phyloP scores from a whole-genome alignment of 805 yeast genomes.

The Cyberlindnera meyerae region DNA sequence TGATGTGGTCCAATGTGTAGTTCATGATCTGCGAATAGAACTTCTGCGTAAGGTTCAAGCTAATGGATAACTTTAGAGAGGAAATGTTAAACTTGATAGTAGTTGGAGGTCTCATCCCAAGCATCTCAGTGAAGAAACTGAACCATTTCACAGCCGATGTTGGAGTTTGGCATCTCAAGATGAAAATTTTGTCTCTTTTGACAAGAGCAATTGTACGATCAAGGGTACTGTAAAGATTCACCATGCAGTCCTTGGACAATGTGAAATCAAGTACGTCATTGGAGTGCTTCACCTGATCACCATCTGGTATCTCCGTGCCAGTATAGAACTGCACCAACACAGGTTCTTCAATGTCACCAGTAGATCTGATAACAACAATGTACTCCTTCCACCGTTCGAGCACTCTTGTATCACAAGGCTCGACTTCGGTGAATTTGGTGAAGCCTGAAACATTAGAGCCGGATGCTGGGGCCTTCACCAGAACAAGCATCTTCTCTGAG shows the following conservation, averaged over 20 bases:
- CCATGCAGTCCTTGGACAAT: constrained; percentile 29
- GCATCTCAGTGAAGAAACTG: constrained; percentile 45
- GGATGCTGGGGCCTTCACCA: constrained; percentile 37
- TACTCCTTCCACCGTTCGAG: constrained; percentile 78
- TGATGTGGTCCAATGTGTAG: not conserved
- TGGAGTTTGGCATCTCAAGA: constrained; percentile 51
- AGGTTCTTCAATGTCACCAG: constrained; percentile 48
- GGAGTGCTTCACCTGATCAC: constrained; percentile 11
- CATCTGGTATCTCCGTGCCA: constrained; percentile 32
- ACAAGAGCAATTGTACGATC: constrained; percentile 67
- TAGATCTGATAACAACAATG: constrained; percentile 63
- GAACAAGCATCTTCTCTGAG: constrained; percentile 64
- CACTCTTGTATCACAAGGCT: constrained; percentile 49
- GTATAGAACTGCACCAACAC: constrained; percentile 60
- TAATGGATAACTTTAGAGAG: constrained; percentile 23
- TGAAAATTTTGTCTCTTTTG: constrained; percentile 36
- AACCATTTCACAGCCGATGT: constrained; percentile 60
- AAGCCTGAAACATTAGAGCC: constrained; percentile 25
- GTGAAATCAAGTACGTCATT: constrained; percentile 28
- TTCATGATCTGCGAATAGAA: constrained; percentile 9
- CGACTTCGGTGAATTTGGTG: constrained; percentile 42
- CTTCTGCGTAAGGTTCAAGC: constrained; percentile 19
- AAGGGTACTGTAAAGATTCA: constrained; percentile 55
- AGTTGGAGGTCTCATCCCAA: constrained; percentile 41
- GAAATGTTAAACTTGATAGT: constrained; percentile 47